Base-by-base conservation (phyloP, 2,329 filamentous ascomycete genomes). In the Geoglossum cookeanum region DNA sequence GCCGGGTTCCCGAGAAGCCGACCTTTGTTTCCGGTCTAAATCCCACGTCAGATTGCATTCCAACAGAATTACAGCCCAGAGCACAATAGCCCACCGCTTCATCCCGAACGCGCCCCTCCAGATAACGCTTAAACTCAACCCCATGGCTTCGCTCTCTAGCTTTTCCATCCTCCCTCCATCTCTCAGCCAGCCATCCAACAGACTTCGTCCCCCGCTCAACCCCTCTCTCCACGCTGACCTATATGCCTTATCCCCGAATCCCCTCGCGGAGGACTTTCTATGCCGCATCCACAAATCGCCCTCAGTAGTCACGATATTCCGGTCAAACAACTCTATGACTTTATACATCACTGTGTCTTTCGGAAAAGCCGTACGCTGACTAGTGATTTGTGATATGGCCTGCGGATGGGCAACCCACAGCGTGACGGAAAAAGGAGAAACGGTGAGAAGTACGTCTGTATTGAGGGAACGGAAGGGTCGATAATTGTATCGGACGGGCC, bases 31-130 rank as follows among this genome's bases (percentile, higher is more conserved):
- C 39, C 4, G 39, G 9, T 42, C 39, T 42, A 42, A 4, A 7
- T 42, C 39, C 11, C 62, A 58, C 3, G 69, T 71, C 58, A 71
- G 27, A 22, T 22, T 22, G 22, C 22, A 22, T 22, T 22, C 22
- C 2, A 2, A 22, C 2, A 22, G 22, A 22, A 22, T 22, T 22
- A 22, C 22, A n/a, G 11, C 22, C 29, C 6, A 30, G 77, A 32
- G 83, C 81, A 0, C 84, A 79, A 79, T 79, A 83, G 8, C 77
- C 65, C 60, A 82, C 67, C 39, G 7, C 22, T 70, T 70, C 57
- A 82, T 68, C 2, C 65, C 85, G 65, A 90, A 90, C 0, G 85
- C 86, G 57, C 87, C 83, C 59, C 80, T 80, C 60, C 81, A 78
- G 62, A 81, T 81, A 47, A 81, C 73, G 62, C 79, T 74, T 48